Evolutionary conservation across 1,284 basidiomycete species (phyloP).

Genomic region (Mycosarcoma mackinlayi): DNA sequence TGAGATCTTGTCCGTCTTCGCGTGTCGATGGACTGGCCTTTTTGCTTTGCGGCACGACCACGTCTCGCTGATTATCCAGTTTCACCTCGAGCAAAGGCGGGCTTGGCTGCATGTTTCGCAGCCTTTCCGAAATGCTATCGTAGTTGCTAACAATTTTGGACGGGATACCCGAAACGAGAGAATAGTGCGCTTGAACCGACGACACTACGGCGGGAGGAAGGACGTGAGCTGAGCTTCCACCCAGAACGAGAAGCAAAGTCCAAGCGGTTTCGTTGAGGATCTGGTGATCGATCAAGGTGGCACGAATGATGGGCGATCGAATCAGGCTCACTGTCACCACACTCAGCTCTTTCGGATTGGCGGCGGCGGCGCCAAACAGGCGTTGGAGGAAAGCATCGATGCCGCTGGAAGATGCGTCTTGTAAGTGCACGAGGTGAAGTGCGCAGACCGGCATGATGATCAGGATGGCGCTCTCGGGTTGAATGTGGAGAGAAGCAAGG

Average conservation of each 20-base stretch:
- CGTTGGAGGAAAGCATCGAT: conserved; percentile 19
- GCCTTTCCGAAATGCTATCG: conserved; percentile 21
- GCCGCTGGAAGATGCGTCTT: conserved; percentile 10
- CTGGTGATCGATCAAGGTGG: conserved; percentile 27
- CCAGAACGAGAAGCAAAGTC: conserved; percentile 36
- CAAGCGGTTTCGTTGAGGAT: conserved; percentile 38
- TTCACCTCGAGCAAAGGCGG: conserved; percentile 25
- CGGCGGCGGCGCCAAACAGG: conserved; percentile 3
- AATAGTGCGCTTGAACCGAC: conserved; percentile 21
- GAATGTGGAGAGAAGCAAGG: neutral
- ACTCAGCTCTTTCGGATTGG: conserved; percentile 6
- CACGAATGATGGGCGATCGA: conserved; percentile 35
- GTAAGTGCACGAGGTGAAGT: conserved; percentile 33
- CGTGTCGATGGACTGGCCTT: neutral
- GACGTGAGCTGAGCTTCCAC: conserved; percentile 1
- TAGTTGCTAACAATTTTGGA: conserved; percentile 44
- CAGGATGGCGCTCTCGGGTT: neutral
- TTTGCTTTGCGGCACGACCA: conserved; percentile 10
- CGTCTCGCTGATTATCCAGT: conserved; percentile 20
- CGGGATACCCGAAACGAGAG: conserved; percentile 32
- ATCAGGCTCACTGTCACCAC: conserved; percentile 29
- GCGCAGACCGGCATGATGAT: conserved; percentile 37
- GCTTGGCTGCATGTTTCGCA: conserved; percentile 3
- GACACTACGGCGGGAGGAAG: neutral
- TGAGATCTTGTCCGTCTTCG: conserved; percentile 40